Percentiles rank a stretch among this genome's conserved stretches.
These are phyloP conservation scores for Myxozyma geophila DNA, from an alignment of 805 yeast species.

Conservation along the genomic window DNA sequence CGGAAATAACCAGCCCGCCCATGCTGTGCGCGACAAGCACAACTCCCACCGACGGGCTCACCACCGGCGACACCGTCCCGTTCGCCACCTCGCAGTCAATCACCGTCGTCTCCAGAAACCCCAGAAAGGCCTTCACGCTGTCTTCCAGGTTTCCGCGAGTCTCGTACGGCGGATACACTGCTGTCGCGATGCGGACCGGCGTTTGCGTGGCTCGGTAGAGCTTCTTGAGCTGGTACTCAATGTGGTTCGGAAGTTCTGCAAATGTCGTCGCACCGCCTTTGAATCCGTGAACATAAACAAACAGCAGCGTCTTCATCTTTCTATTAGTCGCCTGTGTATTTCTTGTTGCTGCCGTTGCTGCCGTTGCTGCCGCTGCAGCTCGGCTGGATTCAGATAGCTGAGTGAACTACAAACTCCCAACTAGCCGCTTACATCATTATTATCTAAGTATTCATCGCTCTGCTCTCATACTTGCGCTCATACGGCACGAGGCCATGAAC, in stretches of 20 bases:
- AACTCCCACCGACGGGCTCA: slow-evolving; percentile 30
- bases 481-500: too few species aligned
- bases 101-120: slow-evolving; percentile 22
- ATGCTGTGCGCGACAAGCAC: slow-evolving; percentile 34
- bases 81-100: slow-evolving; percentile 30
- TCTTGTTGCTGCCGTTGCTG: too few species aligned
- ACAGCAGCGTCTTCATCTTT: slow-evolving; percentile 23
- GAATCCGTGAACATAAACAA: slow-evolving; percentile 35
- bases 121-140: slow-evolving; percentile 20
- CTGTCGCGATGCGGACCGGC: slow-evolving; percentile 7
- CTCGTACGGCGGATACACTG: slow-evolving; percentile 33
- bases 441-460: too few species aligned
- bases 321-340: not conserved
- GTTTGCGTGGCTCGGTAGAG: not conserved
- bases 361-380: too few species aligned
- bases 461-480: too few species aligned
- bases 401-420: not conserved
- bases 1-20: slow-evolving; percentile 34
- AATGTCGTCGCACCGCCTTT: slow-evolving; percentile 33
- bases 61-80: slow-evolving; percentile 31
- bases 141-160: slow-evolving; percentile 27
- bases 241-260: slow-evolving; percentile 25
- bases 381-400: too few species aligned
- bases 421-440: too few species aligned
- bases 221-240: slow-evolving; percentile 15